A percentile compares a stretch with the other conserved stretches of the same genome.
phyloP scores from a whole-genome alignment of 257 asterid genomes.

The Handroanthus guayacan region DNA sequence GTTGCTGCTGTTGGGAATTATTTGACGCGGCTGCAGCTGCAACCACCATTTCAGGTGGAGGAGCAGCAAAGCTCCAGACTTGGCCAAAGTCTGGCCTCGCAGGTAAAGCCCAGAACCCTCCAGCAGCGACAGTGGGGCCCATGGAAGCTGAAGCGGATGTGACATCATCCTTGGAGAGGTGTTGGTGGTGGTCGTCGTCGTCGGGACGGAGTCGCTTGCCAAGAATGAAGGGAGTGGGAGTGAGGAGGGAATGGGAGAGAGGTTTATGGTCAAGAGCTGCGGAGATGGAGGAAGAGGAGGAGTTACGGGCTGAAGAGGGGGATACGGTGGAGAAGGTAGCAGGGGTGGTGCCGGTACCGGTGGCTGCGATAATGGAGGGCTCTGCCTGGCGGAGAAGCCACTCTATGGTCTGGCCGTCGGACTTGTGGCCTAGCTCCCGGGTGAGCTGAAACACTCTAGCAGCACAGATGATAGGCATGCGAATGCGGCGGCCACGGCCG shows the following conservation, averaged over 20 bases:
- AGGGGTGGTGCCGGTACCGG: constrained; percentile 95
- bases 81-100: constrained; percentile 85
- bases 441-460: constrained; percentile 98
- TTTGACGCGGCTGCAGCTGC: constrained; percentile 36
- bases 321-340: constrained; percentile 81
- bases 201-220: constrained; percentile 88
- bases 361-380: constrained; percentile 95
- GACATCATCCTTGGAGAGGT: constrained; percentile 64
- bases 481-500: constrained; percentile 95
- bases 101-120: constrained; percentile 95
- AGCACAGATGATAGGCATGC: constrained; percentile 98
- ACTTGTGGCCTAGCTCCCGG: constrained; percentile 90
- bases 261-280: constrained; percentile 72
- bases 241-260: constrained; percentile 56
- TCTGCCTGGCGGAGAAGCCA: constrained; percentile 99
- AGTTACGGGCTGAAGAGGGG: constrained; percentile 42
- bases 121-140: constrained; percentile 57
- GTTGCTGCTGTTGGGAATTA: constrained; percentile 43
- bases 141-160: constrained; percentile 43
- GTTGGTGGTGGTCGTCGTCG: constrained; percentile 55
- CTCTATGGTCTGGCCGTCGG: constrained; percentile 97
- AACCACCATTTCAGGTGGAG: constrained; percentile 69
- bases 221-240: constrained; percentile 83
- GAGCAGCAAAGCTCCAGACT: constrained; percentile 92
- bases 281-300: constrained; percentile 44